Conservation (phyloP, 345 rosid species). For the Gossypium stocksii region DNA sequence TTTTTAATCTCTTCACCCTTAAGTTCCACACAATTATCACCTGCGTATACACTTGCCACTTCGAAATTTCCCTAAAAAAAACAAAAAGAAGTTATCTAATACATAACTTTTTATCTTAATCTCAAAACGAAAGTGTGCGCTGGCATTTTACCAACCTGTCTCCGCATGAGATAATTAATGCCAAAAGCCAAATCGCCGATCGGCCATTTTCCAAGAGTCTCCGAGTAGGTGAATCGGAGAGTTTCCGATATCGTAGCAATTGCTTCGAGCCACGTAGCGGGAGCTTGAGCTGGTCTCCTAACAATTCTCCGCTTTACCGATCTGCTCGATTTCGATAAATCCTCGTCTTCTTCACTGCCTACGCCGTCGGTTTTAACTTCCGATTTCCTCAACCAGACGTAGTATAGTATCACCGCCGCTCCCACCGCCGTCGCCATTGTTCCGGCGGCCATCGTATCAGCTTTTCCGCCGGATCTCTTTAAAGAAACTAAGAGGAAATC, state of each 20-base stretch:
- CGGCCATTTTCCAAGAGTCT: slow-evolving; percentile 98
- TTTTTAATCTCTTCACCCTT: slow-evolving; percentile 60
- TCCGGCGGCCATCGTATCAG: slow-evolving; percentile 69
- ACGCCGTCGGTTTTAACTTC: slow-evolving; percentile 22
- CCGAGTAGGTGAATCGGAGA: slow-evolving; percentile 84
- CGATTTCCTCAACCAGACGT: slow-evolving; percentile 50
- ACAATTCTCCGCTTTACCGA: slow-evolving; percentile 61
- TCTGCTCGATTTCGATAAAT: slow-evolving; percentile 57
- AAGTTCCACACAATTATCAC: slow-evolving; percentile 52
- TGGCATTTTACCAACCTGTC: slow-evolving; percentile 51
- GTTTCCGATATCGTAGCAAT: slow-evolving; percentile 86
- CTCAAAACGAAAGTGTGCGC: background rate
- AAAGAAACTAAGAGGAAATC: too few relatives aligned
- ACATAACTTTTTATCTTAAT: background rate
- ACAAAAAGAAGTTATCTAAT: background rate
- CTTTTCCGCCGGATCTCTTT: slow-evolving; percentile 1
- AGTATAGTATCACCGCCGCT: slow-evolving; percentile 64
- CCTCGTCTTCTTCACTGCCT: slow-evolving; percentile 29
- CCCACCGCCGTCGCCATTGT: slow-evolving; percentile 92
- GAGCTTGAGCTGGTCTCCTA: slow-evolving; percentile 85
- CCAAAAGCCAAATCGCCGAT: slow-evolving; percentile 95
- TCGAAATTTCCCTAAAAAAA: slow-evolving; percentile 64
- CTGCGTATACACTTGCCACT: slow-evolving; percentile 82
- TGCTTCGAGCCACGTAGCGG: slow-evolving; percentile 93
- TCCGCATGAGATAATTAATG: slow-evolving; percentile 81